Evolutionary conservation across 257 asterid genomes (phyloP), one percentile per base, ranked within the genome.

Genomic region (Nicotiana attenuata): DNA sequence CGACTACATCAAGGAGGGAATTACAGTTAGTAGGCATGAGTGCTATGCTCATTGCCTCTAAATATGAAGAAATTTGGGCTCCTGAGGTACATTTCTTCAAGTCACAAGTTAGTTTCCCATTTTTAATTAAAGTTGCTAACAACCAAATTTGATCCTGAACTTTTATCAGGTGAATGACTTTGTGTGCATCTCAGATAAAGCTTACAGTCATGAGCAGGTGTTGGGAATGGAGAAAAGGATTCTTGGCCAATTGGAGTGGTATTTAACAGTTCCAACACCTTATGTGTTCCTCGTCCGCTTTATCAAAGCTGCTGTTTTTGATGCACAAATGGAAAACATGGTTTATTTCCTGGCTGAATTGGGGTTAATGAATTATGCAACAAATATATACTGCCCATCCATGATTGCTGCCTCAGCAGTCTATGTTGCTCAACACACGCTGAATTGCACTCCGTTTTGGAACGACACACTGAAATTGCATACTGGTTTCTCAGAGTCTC

Each of bases 21-120:
- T 82, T 96, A 78, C 99, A 96, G 85, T 82, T 96, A 77, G 88
- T 96, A 24, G 99, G 99, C 47, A 64, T 96, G 33, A 81, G 97
- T 68, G 86, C 99, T 1, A 88, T 92, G 97, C 98, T 96, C 1
- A 85, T 94, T 45, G 98, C 99, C 38, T 94, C 98, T 13, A 96
- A 96, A 77, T 96, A 96, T 26, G 98, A 96, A 85, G 98, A 96
- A 80, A 94, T 96, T 19, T 96, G 99, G 99, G 98, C 99, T 2
- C 99, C 98, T 7, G 97, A 96, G 92, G 97, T 92, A 64, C 41
- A 38, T 19, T 2, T n/a, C n/a, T 26, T 5, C 7, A 28, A 24
- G 19, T 22, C 24, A 20, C 1, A 71, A 22, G 35, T 45, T 71
- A 22, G 59, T 20, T 45, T 5, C n/a, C 59, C 19, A 20, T 5